Evolutionary conservation across 2,329 filamentous ascomycete species (phyloP).

Genomic region (Penicillium sp.): DNA sequence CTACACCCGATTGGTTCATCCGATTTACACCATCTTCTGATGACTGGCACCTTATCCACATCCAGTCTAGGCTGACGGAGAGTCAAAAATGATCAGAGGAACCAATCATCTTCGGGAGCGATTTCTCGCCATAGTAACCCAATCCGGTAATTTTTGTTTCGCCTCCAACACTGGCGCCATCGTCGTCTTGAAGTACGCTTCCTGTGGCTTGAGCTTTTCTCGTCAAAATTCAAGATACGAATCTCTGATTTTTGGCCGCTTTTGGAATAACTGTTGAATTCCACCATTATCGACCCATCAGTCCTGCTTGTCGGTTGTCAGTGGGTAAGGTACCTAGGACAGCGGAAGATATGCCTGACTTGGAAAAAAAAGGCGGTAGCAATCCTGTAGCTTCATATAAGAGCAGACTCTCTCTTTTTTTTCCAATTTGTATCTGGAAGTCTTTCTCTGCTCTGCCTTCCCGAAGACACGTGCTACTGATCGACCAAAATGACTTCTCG

Average conservation of each 20-base stretch:
- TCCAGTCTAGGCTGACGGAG: background rate
- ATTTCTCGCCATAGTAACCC: conserved; percentile 3
- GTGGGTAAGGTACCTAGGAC: background rate
- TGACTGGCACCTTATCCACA: background rate
- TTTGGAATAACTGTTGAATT: background rate
- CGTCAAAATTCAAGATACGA: background rate
- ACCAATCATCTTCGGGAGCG: background rate
- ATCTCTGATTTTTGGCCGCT: conserved; percentile 10
- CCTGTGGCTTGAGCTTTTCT: background rate
- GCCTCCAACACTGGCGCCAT: background rate
- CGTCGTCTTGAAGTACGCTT: background rate
- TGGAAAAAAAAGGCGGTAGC: background rate
- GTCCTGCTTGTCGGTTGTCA: background rate
- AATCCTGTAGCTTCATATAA: background rate
- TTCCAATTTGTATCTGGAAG: background rate
- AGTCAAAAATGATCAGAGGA: background rate
- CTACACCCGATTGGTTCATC: background rate
- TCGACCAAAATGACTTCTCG: conserved; percentile 24
- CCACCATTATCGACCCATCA: background rate
- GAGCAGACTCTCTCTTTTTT: background rate
- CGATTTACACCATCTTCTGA: background rate
- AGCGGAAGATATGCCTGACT: background rate
- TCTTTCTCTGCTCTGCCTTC: background rate
- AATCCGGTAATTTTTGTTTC: conserved; percentile 1
- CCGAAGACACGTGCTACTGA: background rate